phyloP scores from a whole-genome alignment of 805 yeast species.

The Candida silvicultrix region DNA sequence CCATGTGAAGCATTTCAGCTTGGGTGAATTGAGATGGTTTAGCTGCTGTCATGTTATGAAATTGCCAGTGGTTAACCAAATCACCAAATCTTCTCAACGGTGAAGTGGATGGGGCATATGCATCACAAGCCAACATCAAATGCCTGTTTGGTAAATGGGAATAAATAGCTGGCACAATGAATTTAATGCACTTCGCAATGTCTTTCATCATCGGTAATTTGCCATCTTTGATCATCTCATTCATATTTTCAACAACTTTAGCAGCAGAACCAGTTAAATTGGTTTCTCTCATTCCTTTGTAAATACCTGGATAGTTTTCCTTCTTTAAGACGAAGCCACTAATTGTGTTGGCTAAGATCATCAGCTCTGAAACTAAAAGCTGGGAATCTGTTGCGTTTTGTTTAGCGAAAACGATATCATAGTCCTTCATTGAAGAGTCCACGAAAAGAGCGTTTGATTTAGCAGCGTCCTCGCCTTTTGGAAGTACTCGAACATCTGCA shows the following conservation, averaged over 20 bases:
- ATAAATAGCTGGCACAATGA: constrained; percentile 47
- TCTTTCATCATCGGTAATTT: constrained; percentile 30
- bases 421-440: constrained; percentile 7
- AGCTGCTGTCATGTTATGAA: constrained; percentile 38
- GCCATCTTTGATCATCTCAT: constrained; percentile 13
- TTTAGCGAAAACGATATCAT: constrained; percentile 18
- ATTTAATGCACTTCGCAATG: constrained; percentile 34
- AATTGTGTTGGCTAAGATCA: constrained; percentile 73
- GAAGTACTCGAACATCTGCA: constrained; percentile 11
- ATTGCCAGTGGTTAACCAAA: constrained; percentile 72
- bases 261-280: constrained; percentile 21
- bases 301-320: constrained; percentile 47
- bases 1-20: constrained; percentile 28
- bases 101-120: constrained; percentile 76
- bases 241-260: constrained; percentile 18
- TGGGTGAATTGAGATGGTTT: constrained; percentile 24
- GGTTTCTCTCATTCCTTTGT: constrained; percentile 22
- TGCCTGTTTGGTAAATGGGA: constrained; percentile 44
- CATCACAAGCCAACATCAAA: constrained; percentile 52
- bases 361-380: constrained; percentile 70
- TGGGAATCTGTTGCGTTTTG: constrained; percentile 41
- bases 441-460: not conserved
- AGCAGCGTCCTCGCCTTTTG: not conserved
- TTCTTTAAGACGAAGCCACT: constrained; percentile 41
- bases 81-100: constrained; percentile 85